A percentile compares a stretch with the other conserved stretches of the same genome.
These are phyloP conservation scores for Starmerella scarabaei DNA, from an alignment of 805 yeast genomes.

Conservation along the genomic window DNA sequence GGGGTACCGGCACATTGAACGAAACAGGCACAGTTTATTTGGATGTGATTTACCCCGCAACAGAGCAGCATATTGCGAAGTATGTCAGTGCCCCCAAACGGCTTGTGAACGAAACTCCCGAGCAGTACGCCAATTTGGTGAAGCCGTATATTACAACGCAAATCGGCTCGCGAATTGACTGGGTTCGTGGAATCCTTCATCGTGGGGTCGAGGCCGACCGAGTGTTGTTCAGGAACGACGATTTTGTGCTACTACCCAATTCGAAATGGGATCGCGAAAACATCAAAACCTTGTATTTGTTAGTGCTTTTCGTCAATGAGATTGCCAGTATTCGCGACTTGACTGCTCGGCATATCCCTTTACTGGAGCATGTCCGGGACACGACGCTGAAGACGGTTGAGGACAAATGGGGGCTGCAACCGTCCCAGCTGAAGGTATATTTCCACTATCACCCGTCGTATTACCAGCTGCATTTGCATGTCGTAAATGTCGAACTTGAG, in stretches of 20 bases:
- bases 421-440: conserved; percentile 57
- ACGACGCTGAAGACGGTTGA: conserved; percentile 40
- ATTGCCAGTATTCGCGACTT: conserved; percentile 68
- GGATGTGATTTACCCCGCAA: conserved; percentile 79
- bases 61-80: conserved; percentile 69
- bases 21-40: conserved; percentile 50
- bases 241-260: conserved; percentile 73
- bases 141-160: conserved; percentile 64
- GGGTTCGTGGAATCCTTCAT: conserved; percentile 79
- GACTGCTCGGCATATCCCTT: conserved; percentile 42
- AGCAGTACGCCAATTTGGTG: conserved; percentile 47
- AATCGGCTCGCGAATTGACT: conserved; percentile 65
- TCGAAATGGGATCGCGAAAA: conserved; percentile 84
- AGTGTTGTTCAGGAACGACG: conserved; percentile 55
- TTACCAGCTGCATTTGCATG: conserved; percentile 89
- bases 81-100: conserved; percentile 49
- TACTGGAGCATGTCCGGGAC: conserved; percentile 37
- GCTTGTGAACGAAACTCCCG: conserved; percentile 69
- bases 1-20: conserved; percentile 50
- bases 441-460: conserved; percentile 91
- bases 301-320: conserved; percentile 45
- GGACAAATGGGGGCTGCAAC: conserved; percentile 34
- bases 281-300: conserved; percentile 58
- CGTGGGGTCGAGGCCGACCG: conserved; percentile 77
- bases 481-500: conserved; percentile 59